phyloP scores from a whole-genome alignment of 1,284 basidiomycete genomes.

The Pascua guehoae region DNA sequence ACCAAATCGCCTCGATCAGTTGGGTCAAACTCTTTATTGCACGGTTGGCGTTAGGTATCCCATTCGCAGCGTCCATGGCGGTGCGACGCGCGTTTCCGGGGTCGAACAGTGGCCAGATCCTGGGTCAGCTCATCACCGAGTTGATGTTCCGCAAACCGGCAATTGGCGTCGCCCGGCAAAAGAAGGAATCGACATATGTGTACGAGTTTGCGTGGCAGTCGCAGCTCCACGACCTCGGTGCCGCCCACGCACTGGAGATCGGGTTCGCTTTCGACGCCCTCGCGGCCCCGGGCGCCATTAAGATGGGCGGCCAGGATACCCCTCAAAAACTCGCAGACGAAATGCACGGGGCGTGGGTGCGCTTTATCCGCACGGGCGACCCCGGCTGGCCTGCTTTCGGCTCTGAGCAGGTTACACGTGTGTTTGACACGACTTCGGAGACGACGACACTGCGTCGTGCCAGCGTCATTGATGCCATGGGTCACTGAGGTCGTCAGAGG shows the following conservation, averaged over 20 bases:
- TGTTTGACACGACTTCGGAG: neutral
- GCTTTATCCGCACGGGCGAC: neutral
- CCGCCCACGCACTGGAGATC: slow-evolving; percentile 2
- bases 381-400: neutral
- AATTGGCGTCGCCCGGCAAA: neutral
- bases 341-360: slow-evolving; percentile 5
- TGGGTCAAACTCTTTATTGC: neutral
- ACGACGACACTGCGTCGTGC: too few relatives aligned
- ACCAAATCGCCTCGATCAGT: neutral
- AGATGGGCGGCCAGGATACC: neutral
- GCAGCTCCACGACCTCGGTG: neutral
- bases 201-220: slow-evolving; percentile 4
- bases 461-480: too few relatives aligned
- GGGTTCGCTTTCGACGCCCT: neutral
- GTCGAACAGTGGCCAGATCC: neutral
- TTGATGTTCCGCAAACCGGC: neutral
- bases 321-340: slow-evolving; percentile 1
- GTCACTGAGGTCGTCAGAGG: too few relatives aligned
- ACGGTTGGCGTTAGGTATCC: neutral
- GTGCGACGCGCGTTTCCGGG: neutral
- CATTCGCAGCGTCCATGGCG: neutral
- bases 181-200: neutral
- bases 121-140: neutral
- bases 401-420: neutral
- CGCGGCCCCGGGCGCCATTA: neutral